Percentiles rank a stretch among this genome's conserved stretches.
Evolutionary conservation across 352 stramenopile species (phyloP).

Genomic region (Hyaloperonospora brassicae): DNA sequence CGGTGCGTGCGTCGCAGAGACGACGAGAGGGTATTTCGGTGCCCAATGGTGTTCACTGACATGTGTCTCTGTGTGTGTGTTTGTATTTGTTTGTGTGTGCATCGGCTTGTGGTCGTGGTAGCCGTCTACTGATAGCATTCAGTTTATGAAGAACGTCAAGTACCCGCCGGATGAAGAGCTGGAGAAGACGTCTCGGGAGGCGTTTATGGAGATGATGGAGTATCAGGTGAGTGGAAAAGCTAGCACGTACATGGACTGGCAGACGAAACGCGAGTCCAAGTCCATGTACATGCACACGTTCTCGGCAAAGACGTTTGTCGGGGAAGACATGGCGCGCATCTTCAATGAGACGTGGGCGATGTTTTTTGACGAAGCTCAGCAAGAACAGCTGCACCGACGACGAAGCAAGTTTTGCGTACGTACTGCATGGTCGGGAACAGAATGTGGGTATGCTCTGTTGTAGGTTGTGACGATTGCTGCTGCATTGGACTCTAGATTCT

Average conservation of each 20-base stretch:
- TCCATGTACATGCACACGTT: constrained; percentile 80
- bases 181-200: constrained; percentile 63
- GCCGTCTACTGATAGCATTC: constrained; percentile 77
- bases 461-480: constrained; percentile 7
- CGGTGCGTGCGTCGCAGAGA: constrained; percentile 28
- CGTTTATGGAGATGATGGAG: constrained; percentile 76
- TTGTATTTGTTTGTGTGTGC: neutral
- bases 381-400: constrained; percentile 61
- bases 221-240: constrained; percentile 68
- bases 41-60: constrained; percentile 1
- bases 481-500: constrained; percentile 39
- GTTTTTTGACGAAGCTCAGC: constrained; percentile 65
- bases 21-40: neutral
- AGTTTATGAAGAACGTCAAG: constrained; percentile 87
- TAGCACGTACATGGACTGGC: constrained; percentile 60
- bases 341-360: constrained; percentile 78
- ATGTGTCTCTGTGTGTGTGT: neutral
- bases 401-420: constrained; percentile 81
- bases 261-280: constrained; percentile 79
- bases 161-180: constrained; percentile 69
- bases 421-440: constrained; percentile 4
- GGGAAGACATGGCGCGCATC: constrained; percentile 60
- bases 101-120: constrained; percentile 13
- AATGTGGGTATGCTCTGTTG: neutral
- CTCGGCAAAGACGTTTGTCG: constrained; percentile 64